Evolutionary conservation across 805 yeast species (phyloP), one percentile per base, ranked within the genome.

Genomic region (Myxozyma melibiosi): DNA sequence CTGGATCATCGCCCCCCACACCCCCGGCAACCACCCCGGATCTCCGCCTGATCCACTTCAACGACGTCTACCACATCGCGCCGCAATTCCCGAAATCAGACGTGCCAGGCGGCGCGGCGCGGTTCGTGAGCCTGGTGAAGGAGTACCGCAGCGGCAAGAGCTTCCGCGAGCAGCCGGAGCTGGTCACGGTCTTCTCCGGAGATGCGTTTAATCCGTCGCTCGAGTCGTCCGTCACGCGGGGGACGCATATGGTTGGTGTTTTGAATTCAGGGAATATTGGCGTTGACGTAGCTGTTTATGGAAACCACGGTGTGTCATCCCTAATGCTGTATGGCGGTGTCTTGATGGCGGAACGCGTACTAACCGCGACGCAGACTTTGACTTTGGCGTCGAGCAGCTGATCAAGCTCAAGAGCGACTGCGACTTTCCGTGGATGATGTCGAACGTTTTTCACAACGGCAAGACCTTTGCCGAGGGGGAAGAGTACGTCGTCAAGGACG

Each of bases 21-120:
- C n/a, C n/a, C n/a, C n/a, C n/a, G n/a, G n/a, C n/a, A n/a, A n/a
- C n/a, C n/a, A n/a, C n/a, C n/a, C 63, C 63, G 14, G 60, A 47
- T 43, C 31, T 62, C 11, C 57, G 66, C 6, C 46, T 64, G 35
- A 30, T 64, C 6, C 66, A 64, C 42, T 64, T 64, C 51, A 64
- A 64, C 45, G 66, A 64, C 40, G 65, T 64, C 40, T 64, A 64
- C 33, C 65, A 64, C 38, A 58, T 64, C 30, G 25, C 63, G 4
- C 57, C 64, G 1, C 54, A 46, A 39, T 47, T 49, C 34, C 57
- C 57, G 16, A 40, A 51, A 13, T 38, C 61, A 9, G 39, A 57
- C 6, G 16, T 59, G 9, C 66, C 66, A 22, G 67, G 66, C 20
- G 66, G 66, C 20, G 66, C 66, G n/a, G 53, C 66, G 14, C 59